Percentiles rank a stretch among this genome's conserved stretches.
Conservation (phyloP, 1,284 basidiomycete genomes). For the Austroboletus novae-zelandiae region DNA sequence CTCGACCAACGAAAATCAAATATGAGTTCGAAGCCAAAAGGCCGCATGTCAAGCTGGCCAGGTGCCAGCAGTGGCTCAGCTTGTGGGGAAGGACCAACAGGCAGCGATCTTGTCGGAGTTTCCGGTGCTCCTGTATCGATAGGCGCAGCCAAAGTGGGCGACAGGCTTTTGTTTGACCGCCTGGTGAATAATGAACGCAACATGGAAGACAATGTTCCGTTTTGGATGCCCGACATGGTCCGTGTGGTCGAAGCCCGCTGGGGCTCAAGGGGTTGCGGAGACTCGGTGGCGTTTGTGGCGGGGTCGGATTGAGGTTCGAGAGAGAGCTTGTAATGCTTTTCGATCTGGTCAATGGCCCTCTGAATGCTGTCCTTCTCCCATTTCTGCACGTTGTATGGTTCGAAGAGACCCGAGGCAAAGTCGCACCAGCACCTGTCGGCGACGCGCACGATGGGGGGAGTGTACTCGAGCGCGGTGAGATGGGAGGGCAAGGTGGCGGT, state of each 20-base stretch:
- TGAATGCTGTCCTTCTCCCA: constrained; percentile 68
- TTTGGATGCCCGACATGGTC: constrained; percentile 6
- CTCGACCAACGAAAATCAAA: constrained; percentile 69
- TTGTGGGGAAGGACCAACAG: constrained; percentile 2
- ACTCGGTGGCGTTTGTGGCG: constrained; percentile 8
- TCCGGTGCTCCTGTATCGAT: constrained; percentile 4
- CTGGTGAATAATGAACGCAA: constrained; percentile 22
- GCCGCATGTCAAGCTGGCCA: constrained; percentile 64
- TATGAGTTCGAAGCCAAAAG: constrained; percentile 68
- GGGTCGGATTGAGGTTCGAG: constrained; percentile 6
- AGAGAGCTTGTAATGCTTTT: constrained; percentile 37
- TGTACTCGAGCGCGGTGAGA: constrained; percentile 29
- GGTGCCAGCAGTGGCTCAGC: constrained; percentile 34
- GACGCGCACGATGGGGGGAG: constrained; percentile 49
- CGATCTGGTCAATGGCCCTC: constrained; percentile 46
- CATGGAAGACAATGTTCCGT: constrained; percentile 21
- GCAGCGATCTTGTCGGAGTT: constrained; percentile 1
- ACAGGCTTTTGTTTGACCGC: constrained; percentile 4
- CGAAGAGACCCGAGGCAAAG: constrained; percentile 59
- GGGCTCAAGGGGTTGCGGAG: constrained; percentile 8
- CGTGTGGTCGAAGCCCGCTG: constrained; percentile 5
- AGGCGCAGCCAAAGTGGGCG: neutral
- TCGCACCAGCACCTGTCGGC: constrained; percentile 83
- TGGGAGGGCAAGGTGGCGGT: constrained; percentile 38
- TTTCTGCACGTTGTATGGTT: constrained; percentile 66